Percentiles rank a stretch among this genome's conserved stretches.
These are phyloP conservation scores for Fusarium sp. DNA, from an alignment of 2,329 filamentous ascomycete genomes.

Conservation along the genomic window DNA sequence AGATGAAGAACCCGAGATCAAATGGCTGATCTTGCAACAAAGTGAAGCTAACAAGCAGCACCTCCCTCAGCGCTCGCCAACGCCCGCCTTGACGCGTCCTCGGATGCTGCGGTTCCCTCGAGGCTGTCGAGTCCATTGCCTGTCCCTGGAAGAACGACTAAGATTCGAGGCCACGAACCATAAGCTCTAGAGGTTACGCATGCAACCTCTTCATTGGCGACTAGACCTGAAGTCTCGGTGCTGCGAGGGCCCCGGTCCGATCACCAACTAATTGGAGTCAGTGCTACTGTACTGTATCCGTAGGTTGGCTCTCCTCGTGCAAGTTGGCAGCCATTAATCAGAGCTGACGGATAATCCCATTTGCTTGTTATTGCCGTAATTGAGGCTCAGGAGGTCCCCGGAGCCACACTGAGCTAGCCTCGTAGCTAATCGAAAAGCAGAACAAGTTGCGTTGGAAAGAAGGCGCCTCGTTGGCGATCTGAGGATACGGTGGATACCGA, in stretches of 20 bases:
- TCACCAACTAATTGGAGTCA: constrained; percentile 23
- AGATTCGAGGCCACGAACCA: constrained; percentile 32
- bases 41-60: constrained; percentile 9
- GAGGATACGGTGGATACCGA: not conserved
- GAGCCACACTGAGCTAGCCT: constrained; percentile 10
- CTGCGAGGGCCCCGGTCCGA: constrained; percentile 27
- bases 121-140: constrained; percentile 9
- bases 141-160: constrained; percentile 29
- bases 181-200: constrained; percentile 25
- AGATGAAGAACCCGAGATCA: constrained; percentile 19
- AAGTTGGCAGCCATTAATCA: constrained; percentile 20
- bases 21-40: constrained; percentile 17
- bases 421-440: constrained; percentile 17
- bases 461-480: not conserved
- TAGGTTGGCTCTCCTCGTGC: not conserved
- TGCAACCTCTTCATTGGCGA: constrained; percentile 24
- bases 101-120: constrained; percentile 28
- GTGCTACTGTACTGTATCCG: not conserved
- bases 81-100: constrained; percentile 21
- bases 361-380: constrained; percentile 23
- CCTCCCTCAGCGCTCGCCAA: constrained; percentile 15
- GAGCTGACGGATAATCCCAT: constrained; percentile 20
- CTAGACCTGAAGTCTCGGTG: constrained; percentile 5
- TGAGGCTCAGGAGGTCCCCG: constrained; percentile 27
- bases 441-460: constrained; percentile 4